phyloP scores from a whole-genome alignment of 139 green algal genomes.

The Micractinium sp. region DNA sequence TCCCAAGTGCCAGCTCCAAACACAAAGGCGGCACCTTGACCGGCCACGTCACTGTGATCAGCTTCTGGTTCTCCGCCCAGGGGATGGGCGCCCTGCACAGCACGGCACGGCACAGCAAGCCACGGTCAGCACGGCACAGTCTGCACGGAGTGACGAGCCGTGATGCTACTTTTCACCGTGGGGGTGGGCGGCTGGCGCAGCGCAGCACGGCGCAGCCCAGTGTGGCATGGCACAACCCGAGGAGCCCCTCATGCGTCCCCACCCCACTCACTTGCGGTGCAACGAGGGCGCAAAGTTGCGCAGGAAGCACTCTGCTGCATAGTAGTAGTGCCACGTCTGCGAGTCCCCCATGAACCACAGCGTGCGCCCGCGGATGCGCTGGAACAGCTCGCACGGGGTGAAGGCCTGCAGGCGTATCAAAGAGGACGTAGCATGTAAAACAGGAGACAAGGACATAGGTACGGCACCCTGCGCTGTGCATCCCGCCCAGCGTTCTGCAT shows the following conservation, averaged over 20 bases:
- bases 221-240: not conserved
- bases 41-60: conserved; percentile 20
- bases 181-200: no score
- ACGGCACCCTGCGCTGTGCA: no score
- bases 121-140: not conserved
- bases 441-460: no score
- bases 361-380: conserved; percentile 44
- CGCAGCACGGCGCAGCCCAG: not conserved
- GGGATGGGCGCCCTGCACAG: not conserved
- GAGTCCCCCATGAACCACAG: conserved; percentile 53
- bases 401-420: not conserved
- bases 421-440: no score
- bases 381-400: conserved; percentile 51
- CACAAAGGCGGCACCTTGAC: conserved; percentile 17
- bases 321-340: conserved; percentile 45
- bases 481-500: no score
- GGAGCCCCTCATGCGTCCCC: not conserved
- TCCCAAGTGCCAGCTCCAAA: conserved; percentile 17
- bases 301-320: conserved; percentile 40
- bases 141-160: no score
- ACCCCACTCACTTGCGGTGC: not conserved
- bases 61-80: not conserved
- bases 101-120: not conserved
- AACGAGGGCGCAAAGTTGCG: conserved; percentile 24
- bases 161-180: no score